These are phyloP conservation scores for Rosa lucieae DNA, from an alignment of 306 rosid species.

Conservation along the genomic window DNA sequence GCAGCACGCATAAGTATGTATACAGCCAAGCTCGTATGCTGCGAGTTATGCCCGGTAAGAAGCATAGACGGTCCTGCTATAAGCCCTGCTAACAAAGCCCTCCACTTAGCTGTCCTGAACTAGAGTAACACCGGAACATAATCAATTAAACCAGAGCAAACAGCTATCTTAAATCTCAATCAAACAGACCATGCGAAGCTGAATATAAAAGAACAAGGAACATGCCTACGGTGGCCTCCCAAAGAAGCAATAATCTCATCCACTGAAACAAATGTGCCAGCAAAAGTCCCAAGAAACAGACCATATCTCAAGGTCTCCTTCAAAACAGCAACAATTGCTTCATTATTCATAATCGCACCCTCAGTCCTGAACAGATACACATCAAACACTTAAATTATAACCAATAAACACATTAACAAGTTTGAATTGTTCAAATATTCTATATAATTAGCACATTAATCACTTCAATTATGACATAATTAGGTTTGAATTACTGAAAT, in stretches of 20 bases:
- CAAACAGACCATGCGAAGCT: neutral
- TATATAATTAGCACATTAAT: too few species aligned
- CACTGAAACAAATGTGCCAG: conserved; percentile 8
- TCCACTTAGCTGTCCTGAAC: conserved; percentile 95
- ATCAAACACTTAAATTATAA: too few species aligned
- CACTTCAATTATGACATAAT: neutral
- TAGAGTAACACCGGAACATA: conserved; percentile 28
- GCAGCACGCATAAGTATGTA: conserved; percentile 96
- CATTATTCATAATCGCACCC: too few species aligned
- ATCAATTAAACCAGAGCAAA: conserved; percentile 31
- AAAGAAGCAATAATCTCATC: conserved; percentile 74
- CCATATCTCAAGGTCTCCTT: too few species aligned
- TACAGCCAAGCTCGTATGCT: conserved; percentile 86
- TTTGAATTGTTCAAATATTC: too few species aligned
- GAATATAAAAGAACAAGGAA: conserved; percentile 32
- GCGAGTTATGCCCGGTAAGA: conserved; percentile 76
- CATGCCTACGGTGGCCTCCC: conserved; percentile 90
- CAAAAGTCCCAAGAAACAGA: too few species aligned
- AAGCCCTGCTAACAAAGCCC: conserved; percentile 92
- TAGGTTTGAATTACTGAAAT: neutral
- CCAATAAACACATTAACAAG: too few species aligned
- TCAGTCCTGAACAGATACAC: too few species aligned
- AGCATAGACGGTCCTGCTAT: conserved; percentile 94
- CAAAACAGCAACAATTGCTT: too few species aligned
- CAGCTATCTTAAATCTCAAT: neutral